Evolutionary conservation across 148 eudicot genomes (phyloP).

Genomic region (Amaranthus palmeri): DNA sequence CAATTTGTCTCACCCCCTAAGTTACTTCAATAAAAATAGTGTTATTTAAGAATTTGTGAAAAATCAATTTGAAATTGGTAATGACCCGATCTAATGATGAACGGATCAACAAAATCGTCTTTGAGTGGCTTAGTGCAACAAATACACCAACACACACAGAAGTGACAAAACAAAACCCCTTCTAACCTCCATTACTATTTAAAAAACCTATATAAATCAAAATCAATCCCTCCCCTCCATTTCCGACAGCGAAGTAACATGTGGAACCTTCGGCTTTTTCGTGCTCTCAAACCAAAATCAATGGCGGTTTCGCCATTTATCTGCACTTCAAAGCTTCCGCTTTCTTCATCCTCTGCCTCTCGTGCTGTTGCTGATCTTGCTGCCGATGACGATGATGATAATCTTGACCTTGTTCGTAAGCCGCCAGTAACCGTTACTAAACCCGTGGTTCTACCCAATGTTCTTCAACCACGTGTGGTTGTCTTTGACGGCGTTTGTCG

Average conservation of each 20-base stretch:
- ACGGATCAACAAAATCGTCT: no score
- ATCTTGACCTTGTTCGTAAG: constrained; percentile 12
- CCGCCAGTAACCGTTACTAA: constrained; percentile 16
- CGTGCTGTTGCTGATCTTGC: constrained; percentile 21
- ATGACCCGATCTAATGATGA: no score
- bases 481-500: constrained; percentile 90
- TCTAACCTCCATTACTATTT: no score
- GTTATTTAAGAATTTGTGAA: no score
- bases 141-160: no score
- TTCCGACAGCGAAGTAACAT: neutral
- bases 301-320: constrained; percentile 1
- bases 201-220: no score
- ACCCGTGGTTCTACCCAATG: constrained; percentile 21
- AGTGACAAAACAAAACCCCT: no score
- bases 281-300: constrained; percentile 1
- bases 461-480: constrained; percentile 75
- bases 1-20: constrained; percentile 22
- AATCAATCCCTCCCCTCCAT: no score
- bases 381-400: constrained; percentile 12
- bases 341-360: constrained; percentile 4
- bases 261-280: neutral
- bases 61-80: no score
- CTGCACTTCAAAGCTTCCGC: neutral
- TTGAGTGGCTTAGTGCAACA: no score
- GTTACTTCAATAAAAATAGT: no score